Evolutionary conservation across 2,329 filamentous ascomycete species (phyloP), one percentile per base, ranked within the genome.

Genomic region (Didymella arachidicola): DNA sequence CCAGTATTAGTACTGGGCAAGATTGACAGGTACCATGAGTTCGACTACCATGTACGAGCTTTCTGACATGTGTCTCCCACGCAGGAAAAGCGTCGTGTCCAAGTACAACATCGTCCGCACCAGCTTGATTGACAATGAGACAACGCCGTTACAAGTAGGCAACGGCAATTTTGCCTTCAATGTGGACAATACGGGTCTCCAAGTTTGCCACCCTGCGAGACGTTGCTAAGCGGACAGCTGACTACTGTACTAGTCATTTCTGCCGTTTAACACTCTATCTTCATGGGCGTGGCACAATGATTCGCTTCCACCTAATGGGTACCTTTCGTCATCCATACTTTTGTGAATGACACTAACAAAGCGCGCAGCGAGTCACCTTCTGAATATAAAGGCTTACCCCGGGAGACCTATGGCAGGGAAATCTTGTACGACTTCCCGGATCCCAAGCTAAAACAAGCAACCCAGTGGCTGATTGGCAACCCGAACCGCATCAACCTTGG

Each of bases 391-490:
- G 79, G 78, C 0, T 44, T 79, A 7, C 70, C 77, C 55, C 76
- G 77, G 67, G 77, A 77, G 67, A 78, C 78, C 5, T 77, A 80
- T 59, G 78, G 72, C n/a, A 65, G 74, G 8, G 65, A 79, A 12
- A 74, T 80, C 1, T 79, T 76, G 44, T 80, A 80, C 57, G 72
- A 76, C 12, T 71, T 78, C 46, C 76, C 75, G 1, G 79, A 80
- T 57, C 74, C 78, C 1, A 73, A 73, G 2, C 65, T 80, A 19
- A 63, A 67, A 27, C 66, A 73, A 25, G 79, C 78, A 11, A 81
- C 80, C 1, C 79, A 84, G 47, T 85, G 83, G 83, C 65, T 85
- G 0, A 83, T 83, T 25, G 73, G 77, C 45, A 85, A 84, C 56
- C 83, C 82, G 0, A 82, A 84, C 61, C 75, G 83, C 7, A 64